phyloP scores from a whole-genome alignment of 1,139 yeast genomes.

The Dujonia santamariae region DNA sequence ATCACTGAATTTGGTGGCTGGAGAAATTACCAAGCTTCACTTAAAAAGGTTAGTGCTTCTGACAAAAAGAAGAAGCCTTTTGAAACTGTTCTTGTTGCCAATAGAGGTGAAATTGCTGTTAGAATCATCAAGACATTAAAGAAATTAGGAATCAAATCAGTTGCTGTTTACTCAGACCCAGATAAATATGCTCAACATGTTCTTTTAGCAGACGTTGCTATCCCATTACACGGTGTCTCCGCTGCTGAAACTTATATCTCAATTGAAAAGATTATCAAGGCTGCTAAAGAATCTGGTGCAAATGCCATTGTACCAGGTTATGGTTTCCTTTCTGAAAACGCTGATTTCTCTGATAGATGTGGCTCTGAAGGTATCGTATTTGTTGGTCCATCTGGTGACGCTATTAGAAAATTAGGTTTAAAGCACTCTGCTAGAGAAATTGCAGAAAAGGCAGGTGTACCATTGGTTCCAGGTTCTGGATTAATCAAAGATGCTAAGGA shows the following conservation, averaged over 20 bases:
- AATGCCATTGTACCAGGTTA: constrained; percentile 97
- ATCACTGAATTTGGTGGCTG: constrained; percentile 87
- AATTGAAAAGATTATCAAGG: constrained; percentile 77
- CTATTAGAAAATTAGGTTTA: constrained; percentile 84
- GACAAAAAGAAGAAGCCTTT: constrained; percentile 55
- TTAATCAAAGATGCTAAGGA: constrained; percentile 67
- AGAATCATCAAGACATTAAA: constrained; percentile 86
- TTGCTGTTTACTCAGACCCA: constrained; percentile 88
- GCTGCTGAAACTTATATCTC: constrained; percentile 90
- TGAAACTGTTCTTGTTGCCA: constrained; percentile 84
- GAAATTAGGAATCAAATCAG: constrained; percentile 69
- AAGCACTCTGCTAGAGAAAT: constrained; percentile 96
- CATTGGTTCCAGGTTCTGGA: constrained; percentile 93
- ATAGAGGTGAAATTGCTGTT: constrained; percentile 97
- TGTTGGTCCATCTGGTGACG: constrained; percentile 94
- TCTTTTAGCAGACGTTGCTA: constrained; percentile 72
- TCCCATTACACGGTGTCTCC: constrained; percentile 74
- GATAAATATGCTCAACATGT: constrained; percentile 90
- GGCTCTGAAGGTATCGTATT: constrained; percentile 78
- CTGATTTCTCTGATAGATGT: constrained; percentile 90
- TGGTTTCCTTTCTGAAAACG: constrained; percentile 94
- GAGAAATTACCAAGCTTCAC: constrained; percentile 60
- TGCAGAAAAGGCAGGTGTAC: constrained; percentile 85
- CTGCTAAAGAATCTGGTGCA: constrained; percentile 79
- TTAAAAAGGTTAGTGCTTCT: constrained; percentile 20